Conservation (phyloP, 768 basidiomycete genomes). For the Mycena indigotica region DNA sequence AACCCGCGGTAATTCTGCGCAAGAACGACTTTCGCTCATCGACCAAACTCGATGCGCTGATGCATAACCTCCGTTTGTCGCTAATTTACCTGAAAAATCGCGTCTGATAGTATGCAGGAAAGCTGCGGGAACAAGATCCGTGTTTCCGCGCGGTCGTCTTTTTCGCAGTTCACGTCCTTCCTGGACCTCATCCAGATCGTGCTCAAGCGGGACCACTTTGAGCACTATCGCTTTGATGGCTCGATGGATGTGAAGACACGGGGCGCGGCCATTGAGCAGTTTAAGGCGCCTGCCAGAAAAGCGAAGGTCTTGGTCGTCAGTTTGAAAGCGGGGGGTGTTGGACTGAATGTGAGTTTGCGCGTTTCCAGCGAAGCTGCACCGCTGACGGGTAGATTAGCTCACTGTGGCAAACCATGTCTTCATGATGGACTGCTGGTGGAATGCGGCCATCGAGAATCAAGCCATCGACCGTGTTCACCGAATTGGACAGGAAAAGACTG, state of each 20-base stretch:
- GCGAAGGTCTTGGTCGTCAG: slow-evolving; percentile 80
- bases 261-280: slow-evolving; percentile 72
- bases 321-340: slow-evolving; percentile 91
- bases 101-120: slow-evolving; percentile 38
- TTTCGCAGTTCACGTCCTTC: slow-evolving; percentile 88
- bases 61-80: slow-evolving; percentile 65
- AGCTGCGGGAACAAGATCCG: slow-evolving; percentile 70
- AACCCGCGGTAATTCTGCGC: slow-evolving; percentile 57
- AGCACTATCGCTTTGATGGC: slow-evolving; percentile 86
- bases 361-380: neutral
- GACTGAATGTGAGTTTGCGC: slow-evolving; percentile 65
- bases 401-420: slow-evolving; percentile 85
- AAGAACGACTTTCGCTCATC: slow-evolving; percentile 87
- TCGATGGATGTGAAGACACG: slow-evolving; percentile 88
- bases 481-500: slow-evolving; percentile 80
- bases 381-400: slow-evolving; percentile 42
- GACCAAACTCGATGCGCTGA: slow-evolving; percentile 86
- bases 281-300: slow-evolving; percentile 66
- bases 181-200: slow-evolving; percentile 77
- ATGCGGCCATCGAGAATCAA: slow-evolving; percentile 82
- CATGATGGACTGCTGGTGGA: slow-evolving; percentile 97
- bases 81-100: neutral
- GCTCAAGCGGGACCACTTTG: slow-evolving; percentile 67
- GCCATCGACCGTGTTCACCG: slow-evolving; percentile 87
- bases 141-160: slow-evolving; percentile 85